Conservation (phyloP, 2,329 filamentous ascomycete species). For the Xylaria sp. region DNA sequence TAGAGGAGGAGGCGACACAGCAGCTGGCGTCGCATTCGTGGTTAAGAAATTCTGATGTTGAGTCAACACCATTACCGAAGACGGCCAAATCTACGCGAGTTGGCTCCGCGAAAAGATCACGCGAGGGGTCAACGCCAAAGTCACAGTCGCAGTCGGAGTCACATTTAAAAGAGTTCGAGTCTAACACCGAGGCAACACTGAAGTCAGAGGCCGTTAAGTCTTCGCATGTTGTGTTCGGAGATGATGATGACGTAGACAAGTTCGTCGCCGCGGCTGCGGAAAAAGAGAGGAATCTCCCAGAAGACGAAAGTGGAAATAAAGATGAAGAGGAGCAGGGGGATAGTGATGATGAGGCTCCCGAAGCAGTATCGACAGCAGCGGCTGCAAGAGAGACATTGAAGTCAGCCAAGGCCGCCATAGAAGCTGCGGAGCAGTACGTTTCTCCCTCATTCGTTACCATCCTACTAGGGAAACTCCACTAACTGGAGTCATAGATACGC, state of each 20-base stretch:
- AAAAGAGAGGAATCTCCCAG: constrained; percentile 24
- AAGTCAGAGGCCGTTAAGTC: constrained; percentile 41
- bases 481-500: constrained; percentile 55
- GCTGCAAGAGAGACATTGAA: constrained; percentile 60
- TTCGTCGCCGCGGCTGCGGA: constrained; percentile 46
- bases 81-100: constrained; percentile 42
- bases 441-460: not conserved
- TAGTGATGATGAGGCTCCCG: constrained; percentile 63
- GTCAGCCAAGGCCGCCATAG: constrained; percentile 58
- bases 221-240: constrained; percentile 48
- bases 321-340: constrained; percentile 54
- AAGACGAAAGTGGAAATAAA: constrained; percentile 21
- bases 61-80: constrained; percentile 37
- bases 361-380: constrained; percentile 65
- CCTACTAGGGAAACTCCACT: constrained; percentile 16
- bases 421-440: constrained; percentile 63
- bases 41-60: constrained; percentile 33
- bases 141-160: constrained; percentile 11
- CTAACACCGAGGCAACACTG: constrained; percentile 33
- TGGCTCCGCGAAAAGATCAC: constrained; percentile 40
- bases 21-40: constrained; percentile 40
- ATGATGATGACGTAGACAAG: constrained; percentile 49
- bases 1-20: constrained; percentile 48
- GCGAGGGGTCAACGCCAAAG: not conserved
- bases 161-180: constrained; percentile 28